Base-by-base conservation (phyloP, 2,329 filamentous ascomycete species). In the Epichloe sylvatica region DNA sequence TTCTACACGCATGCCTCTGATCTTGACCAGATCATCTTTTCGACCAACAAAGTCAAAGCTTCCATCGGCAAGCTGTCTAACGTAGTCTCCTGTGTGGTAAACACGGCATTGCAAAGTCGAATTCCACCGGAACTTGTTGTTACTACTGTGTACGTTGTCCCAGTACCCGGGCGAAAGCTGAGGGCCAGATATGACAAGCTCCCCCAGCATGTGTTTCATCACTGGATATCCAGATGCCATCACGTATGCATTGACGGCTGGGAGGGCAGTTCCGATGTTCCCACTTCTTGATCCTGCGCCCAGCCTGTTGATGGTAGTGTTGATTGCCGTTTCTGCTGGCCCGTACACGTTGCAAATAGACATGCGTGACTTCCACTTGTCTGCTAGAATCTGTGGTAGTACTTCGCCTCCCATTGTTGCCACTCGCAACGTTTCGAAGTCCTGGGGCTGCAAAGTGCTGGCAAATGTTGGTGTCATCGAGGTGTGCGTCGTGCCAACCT, bases 401-500 rank as follows among this genome's bases (percentile, higher is more conserved):
- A 72, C 72, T 63, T 83, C 80, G 6, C 80, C 80, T 21, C 77
- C 75, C n/a, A 76, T 78, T 15, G 81, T 74, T 33, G 83, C 64
- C 52, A 79, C 76, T 45, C 70, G 59, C 3, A 82, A 75, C 49
- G 74, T 74, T 21, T 47, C 47, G 45, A 53, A 53, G 15, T 51
- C 52, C 2, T 64, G 55, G 1, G 77, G 74, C 47, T 70, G 59
- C 12, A 81, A 64, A 19, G 78, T 67, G 23, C 74, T 72, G 44
- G 78, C 78, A 13, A 83, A 76, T 3, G 77, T 80, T 15, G 79
- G 77, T 0, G 80, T 82, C 45, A 82, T 63, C 53, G 77, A 79
- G 30, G 82, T 65, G 61, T 83, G 77, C 0, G 78, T 82, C 15
- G 77, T 65, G 0, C 63, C 56, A 30, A 80, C 61, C 1, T 57